phyloP scores from a whole-genome alignment of 139 green algal genomes.

The Haematococcus lacustris region DNA sequence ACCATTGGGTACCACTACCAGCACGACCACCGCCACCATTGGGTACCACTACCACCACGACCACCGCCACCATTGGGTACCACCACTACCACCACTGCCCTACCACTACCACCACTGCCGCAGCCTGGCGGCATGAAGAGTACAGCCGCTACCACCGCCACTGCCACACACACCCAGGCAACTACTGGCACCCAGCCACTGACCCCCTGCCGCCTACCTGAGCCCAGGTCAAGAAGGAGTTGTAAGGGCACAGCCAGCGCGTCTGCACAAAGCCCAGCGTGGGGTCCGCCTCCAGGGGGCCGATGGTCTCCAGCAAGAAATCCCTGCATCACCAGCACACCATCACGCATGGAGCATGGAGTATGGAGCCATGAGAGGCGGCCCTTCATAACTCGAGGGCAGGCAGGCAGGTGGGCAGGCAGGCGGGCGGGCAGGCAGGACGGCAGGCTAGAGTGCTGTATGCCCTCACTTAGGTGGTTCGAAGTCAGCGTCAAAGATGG shows the following conservation, averaged over 20 bases:
- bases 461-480: slow-evolving; percentile 18
- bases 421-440: neutral
- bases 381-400: too few relatives aligned
- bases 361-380: neutral
- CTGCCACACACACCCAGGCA: neutral
- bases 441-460: too few relatives aligned
- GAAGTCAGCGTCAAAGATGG: slow-evolving; percentile 53
- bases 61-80: neutral
- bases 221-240: slow-evolving; percentile 68
- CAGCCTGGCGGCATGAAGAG: neutral
- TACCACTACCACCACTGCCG: neutral
- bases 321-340: slow-evolving; percentile 11
- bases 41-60: neutral
- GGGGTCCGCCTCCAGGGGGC: slow-evolving; percentile 25
- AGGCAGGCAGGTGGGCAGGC: neutral
- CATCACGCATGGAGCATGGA: neutral
- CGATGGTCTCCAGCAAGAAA: slow-evolving; percentile 36
- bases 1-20: neutral
- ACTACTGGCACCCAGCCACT: neutral
- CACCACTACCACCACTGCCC: too few relatives aligned
- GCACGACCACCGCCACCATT: neutral
- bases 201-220: slow-evolving; percentile 18
- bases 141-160: neutral
- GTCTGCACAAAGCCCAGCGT: slow-evolving; percentile 71
- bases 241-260: slow-evolving; percentile 65